Percentiles rank a stretch among this genome's conserved stretches.
phyloP scores from a whole-genome alignment of 2,329 filamentous ascomycete genomes.

The Penicillium sp. region DNA sequence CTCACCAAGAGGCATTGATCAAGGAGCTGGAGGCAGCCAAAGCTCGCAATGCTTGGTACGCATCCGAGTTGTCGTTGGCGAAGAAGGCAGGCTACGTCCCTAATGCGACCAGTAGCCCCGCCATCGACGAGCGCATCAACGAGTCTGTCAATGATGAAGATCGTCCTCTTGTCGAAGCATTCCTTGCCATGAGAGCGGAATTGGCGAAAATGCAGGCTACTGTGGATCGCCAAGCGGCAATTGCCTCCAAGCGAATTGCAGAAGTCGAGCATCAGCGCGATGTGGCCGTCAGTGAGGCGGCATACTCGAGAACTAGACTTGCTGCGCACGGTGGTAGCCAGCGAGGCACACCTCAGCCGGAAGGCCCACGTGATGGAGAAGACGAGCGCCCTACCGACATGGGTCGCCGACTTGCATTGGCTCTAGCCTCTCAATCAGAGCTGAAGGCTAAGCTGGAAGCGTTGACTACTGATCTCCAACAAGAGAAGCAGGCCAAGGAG shows the following conservation, averaged over 20 bases:
- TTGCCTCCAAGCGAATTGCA: slow-evolving; percentile 85
- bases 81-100: slow-evolving; percentile 85
- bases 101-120: slow-evolving; percentile 68
- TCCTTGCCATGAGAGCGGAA: slow-evolving; percentile 88
- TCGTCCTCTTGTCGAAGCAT: slow-evolving; percentile 84
- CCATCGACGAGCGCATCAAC: slow-evolving; percentile 72
- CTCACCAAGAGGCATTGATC: slow-evolving; percentile 64
- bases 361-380: slow-evolving; percentile 60
- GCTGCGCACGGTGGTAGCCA: slow-evolving; percentile 77
- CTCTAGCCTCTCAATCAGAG: slow-evolving; percentile 76
- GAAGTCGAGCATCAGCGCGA: slow-evolving; percentile 95
- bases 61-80: slow-evolving; percentile 88
- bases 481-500: slow-evolving; percentile 78
- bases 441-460: slow-evolving; percentile 76
- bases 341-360: slow-evolving; percentile 56
- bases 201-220: slow-evolving; percentile 85
- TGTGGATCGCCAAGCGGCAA: slow-evolving; percentile 82
- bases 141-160: slow-evolving; percentile 91
- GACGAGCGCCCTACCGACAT: slow-evolving; percentile 72
- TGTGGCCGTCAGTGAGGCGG: slow-evolving; percentile 88
- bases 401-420: slow-evolving; percentile 77
- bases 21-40: slow-evolving; percentile 85
- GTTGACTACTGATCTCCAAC: slow-evolving; percentile 69
- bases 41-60: slow-evolving; percentile 94
- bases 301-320: slow-evolving; percentile 90